Evolutionary conservation across 495 filamentous ascomycete genomes (phyloP).

Genomic region (Aspergillus bertholletiae): DNA sequence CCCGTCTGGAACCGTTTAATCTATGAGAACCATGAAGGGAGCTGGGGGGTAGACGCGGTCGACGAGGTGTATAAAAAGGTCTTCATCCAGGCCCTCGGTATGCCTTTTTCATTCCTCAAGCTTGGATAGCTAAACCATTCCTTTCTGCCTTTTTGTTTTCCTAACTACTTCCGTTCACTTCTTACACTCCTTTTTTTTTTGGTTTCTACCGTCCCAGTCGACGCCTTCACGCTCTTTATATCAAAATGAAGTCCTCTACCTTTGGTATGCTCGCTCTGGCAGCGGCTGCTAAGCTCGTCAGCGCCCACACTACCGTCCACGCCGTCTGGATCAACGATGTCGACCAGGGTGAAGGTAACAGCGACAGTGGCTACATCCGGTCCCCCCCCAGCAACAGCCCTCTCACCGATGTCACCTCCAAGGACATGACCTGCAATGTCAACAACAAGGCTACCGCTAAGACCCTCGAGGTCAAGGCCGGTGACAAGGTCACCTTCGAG

Average conservation of each 20-base stretch:
- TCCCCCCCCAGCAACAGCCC: constrained; percentile 23
- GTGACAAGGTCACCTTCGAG: constrained; percentile 26
- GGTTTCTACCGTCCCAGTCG: constrained; percentile 3
- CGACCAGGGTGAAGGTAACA: constrained; percentile 21
- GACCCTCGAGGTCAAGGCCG: constrained; percentile 18
- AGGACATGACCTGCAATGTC: constrained; percentile 24
- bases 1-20: not conserved
- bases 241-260: constrained; percentile 20
- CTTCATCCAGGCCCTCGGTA: not conserved
- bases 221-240: constrained; percentile 5
- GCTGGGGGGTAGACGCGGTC: not conserved
- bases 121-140: constrained; percentile 8
- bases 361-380: constrained; percentile 15
- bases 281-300: constrained; percentile 21
- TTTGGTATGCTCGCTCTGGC: constrained; percentile 23
- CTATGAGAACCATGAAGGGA: not conserved
- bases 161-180: constrained; percentile 1
- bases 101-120: constrained; percentile 2
- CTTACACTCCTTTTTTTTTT: constrained; percentile 7
- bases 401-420: constrained; percentile 20
- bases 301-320: constrained; percentile 20
- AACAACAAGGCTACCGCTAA: constrained; percentile 16
- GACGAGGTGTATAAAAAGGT: constrained; percentile 2
- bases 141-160: constrained; percentile 6
- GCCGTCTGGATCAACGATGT: constrained; percentile 25